These are phyloP conservation scores for Plenodomus tracheiphilus DNA, from an alignment of 2,329 filamentous ascomycete species.

Conservation along the genomic window DNA sequence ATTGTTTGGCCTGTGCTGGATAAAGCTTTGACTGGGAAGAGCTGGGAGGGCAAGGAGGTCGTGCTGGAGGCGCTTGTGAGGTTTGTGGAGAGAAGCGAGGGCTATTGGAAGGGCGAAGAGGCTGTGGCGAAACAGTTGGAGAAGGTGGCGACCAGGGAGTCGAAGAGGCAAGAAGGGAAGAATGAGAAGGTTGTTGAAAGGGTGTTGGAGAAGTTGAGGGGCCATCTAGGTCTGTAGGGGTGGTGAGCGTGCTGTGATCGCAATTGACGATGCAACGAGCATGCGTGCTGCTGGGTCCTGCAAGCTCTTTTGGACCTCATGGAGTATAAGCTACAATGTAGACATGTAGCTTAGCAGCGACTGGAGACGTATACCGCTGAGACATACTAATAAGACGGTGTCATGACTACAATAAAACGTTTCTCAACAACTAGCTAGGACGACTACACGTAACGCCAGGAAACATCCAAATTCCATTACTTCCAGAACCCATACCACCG, in stretches of 20 bases:
- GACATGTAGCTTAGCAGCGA: no score
- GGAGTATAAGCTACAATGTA: no score
- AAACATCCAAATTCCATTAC: no score
- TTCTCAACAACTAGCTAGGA: no score
- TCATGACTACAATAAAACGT: no score
- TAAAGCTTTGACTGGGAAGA: constrained; percentile 81
- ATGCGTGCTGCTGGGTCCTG: no score
- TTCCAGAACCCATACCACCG: no score
- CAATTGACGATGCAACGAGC: no score
- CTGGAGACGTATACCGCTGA: no score
- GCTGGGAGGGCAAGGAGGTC: constrained; percentile 88
- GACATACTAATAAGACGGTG: no score
- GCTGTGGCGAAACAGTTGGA: constrained; percentile 63
- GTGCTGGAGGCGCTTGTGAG: constrained; percentile 78
- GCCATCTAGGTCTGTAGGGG: constrained; percentile 7
- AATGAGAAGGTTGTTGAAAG: constrained; percentile 55
- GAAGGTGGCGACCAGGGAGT: constrained; percentile 77
- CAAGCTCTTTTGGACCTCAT: no score
- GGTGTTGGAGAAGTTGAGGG: constrained; percentile 21
- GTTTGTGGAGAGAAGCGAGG: constrained; percentile 69
- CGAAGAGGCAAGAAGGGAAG: constrained; percentile 83
- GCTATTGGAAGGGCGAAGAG: constrained; percentile 61
- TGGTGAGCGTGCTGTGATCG: background rate
- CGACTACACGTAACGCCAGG: no score
- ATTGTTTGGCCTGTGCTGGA: constrained; percentile 83